Percentiles rank a stretch among this genome's conserved stretches.
phyloP scores from a whole-genome alignment of 2,329 filamentous ascomycete species.

The Clonostachys chloroleuca region DNA sequence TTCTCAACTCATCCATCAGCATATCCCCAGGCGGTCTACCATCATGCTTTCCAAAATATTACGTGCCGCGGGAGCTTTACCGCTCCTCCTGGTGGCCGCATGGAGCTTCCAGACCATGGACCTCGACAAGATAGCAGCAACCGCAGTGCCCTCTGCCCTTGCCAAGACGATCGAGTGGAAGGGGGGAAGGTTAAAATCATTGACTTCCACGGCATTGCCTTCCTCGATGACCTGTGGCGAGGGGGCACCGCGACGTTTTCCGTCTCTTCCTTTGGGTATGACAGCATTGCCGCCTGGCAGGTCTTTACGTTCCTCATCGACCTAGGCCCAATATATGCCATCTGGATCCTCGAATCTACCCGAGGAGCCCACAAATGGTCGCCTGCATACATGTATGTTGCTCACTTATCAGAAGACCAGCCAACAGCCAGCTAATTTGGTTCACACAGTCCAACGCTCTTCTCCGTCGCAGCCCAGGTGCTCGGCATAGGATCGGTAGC shows the following conservation, averaged over 20 bases:
- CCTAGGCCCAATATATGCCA: background rate
- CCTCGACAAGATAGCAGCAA: too few species aligned
- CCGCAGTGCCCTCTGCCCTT: too few species aligned
- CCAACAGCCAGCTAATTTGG: background rate
- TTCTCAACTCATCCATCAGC: too few species aligned
- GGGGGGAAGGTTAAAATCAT: too few species aligned
- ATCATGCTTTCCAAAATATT: too few species aligned
- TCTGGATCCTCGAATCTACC: background rate
- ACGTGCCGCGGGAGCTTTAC: too few species aligned
- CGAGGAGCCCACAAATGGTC: background rate
- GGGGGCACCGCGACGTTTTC: background rate
- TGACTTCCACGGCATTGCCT: background rate
- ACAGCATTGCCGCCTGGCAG: background rate
- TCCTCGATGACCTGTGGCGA: background rate
- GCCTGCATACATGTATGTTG: background rate
- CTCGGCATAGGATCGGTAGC: background rate
- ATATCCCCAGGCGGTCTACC: too few species aligned
- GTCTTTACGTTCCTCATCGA: background rate
- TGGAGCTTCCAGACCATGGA: too few species aligned
- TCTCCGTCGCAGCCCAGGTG: background rate
- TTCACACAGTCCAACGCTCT: background rate
- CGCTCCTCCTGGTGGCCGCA: too few species aligned
- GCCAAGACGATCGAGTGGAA: too few species aligned
- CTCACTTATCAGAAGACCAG: background rate
- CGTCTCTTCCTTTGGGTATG: background rate